Evolutionary conservation across 306 rosid genomes (phyloP).

Genomic region (Delonix regia): DNA sequence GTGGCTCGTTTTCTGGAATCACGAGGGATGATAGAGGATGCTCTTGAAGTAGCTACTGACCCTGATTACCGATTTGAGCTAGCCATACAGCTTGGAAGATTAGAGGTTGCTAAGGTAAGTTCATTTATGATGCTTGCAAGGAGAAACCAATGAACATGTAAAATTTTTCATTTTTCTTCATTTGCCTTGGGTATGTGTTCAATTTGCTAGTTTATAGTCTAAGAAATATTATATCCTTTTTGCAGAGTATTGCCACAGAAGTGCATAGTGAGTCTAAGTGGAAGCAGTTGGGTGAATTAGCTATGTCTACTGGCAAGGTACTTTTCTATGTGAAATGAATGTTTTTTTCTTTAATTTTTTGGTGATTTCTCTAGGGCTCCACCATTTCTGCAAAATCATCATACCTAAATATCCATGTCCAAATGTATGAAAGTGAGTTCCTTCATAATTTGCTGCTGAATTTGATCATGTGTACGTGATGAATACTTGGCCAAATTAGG

Average conservation of each 20-base stretch:
- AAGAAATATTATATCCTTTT: slow-evolving; percentile 22
- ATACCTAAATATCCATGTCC: slow-evolving; percentile 13
- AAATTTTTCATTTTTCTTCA: slow-evolving; percentile 29
- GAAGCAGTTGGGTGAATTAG: slow-evolving; percentile 99
- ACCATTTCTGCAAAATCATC: neutral
- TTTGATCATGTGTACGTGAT: slow-evolving; percentile 14
- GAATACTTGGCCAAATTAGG: slow-evolving; percentile 11
- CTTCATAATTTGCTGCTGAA: slow-evolving; percentile 16
- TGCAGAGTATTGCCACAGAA: slow-evolving; percentile 82
- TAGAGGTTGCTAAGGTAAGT: slow-evolving; percentile 91
- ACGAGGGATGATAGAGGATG: slow-evolving; percentile 98
- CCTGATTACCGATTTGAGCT: slow-evolving; percentile 96
- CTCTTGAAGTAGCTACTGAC: slow-evolving; percentile 97
- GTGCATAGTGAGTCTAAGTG: slow-evolving; percentile 94
- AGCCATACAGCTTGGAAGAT: slow-evolving; percentile 93
- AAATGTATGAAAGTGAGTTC: slow-evolving; percentile 12
- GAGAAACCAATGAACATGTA: slow-evolving; percentile 17
- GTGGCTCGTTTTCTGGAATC: slow-evolving; percentile 99
- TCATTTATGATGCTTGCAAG: slow-evolving; percentile 20
- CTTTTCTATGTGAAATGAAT: slow-evolving; percentile 10
- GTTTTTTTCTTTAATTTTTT: neutral
- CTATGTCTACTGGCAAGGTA: slow-evolving; percentile 97
- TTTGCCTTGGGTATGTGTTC: slow-evolving; percentile 18
- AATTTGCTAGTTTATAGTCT: slow-evolving; percentile 20
- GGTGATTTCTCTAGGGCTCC: slow-evolving; percentile 29